phyloP scores from a whole-genome alignment of 2,329 filamentous ascomycete species.

The Sphaerulina musiva region DNA sequence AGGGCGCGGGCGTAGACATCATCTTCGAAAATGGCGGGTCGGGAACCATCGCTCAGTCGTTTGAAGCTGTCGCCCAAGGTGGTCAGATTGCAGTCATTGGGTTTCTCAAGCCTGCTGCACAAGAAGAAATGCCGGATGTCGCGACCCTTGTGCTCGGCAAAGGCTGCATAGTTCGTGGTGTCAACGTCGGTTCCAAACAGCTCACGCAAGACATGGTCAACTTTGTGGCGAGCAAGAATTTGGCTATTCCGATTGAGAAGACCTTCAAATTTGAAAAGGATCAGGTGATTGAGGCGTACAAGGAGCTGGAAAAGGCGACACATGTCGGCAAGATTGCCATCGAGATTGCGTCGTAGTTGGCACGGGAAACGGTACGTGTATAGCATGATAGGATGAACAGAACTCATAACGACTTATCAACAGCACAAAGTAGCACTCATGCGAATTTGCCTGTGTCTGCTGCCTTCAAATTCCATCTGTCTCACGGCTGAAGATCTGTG shows the following conservation, averaged over 20 bases:
- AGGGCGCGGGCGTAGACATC: conserved; percentile 38
- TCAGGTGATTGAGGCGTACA: conserved; percentile 29
- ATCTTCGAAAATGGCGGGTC: conserved; percentile 45
- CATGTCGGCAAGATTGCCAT: conserved; percentile 33
- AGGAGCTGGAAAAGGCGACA: conserved; percentile 26
- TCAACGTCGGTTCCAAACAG: conserved; percentile 37
- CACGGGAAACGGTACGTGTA: not conserved
- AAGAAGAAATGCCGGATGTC: conserved; percentile 18
- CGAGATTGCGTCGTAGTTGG: conserved; percentile 4
- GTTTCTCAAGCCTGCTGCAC: conserved; percentile 10
- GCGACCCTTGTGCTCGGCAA: conserved; percentile 11
- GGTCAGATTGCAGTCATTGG: conserved; percentile 24
- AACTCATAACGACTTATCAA: not conserved
- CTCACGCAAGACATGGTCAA: conserved; percentile 38
- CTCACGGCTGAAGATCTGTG: no score
- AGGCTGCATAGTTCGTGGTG: conserved; percentile 11
- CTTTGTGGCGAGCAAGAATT: conserved; percentile 36
- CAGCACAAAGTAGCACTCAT: no score
- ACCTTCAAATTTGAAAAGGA: conserved; percentile 34
- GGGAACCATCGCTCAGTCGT: conserved; percentile 13
- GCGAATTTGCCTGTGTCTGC: no score
- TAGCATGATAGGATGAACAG: not conserved
- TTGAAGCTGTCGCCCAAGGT: conserved; percentile 27
- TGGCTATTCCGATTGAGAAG: conserved; percentile 33
- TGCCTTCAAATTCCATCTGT: no score